Conservation (phyloP, 257 asterid species). For the Solanum verrucosum region DNA sequence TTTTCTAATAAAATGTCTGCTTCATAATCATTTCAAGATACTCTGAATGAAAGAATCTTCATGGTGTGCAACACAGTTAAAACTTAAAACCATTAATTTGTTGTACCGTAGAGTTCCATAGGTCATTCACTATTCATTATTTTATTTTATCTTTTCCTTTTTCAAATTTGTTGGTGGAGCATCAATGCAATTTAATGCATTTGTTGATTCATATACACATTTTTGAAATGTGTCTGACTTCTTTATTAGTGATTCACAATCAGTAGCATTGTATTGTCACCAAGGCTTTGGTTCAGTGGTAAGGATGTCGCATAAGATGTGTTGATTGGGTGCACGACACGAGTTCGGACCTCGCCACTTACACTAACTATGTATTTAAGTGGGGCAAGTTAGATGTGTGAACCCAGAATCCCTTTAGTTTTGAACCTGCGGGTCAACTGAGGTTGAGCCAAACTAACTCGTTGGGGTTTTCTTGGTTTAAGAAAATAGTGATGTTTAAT, state of each 20-base stretch:
- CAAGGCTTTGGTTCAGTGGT: not conserved
- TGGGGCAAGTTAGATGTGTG: not conserved
- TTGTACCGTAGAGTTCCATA: not conserved
- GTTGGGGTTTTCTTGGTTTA: not conserved
- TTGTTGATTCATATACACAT: not conserved
- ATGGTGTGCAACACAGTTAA: not conserved
- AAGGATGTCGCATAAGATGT: not conserved
- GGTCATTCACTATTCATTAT: not conserved
- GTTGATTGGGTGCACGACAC: not conserved
- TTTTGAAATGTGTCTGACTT: not conserved
- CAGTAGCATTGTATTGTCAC: not conserved
- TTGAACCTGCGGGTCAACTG: not conserved
- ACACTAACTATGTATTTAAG: not conserved
- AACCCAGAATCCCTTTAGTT: not conserved
- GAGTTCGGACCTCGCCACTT: not conserved
- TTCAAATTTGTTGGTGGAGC: not conserved
- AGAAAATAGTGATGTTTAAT: not conserved
- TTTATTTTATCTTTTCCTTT: not conserved
- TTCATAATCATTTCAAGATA: not conserved
- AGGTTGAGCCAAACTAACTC: not conserved
- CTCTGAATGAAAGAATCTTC: not conserved
- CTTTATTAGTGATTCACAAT: not conserved
- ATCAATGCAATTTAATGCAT: not conserved
- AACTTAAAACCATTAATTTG: not conserved
- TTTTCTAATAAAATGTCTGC: not conserved